These are phyloP conservation scores for Apiospora kogelbergensis DNA, from an alignment of 2,329 filamentous ascomycete genomes.

Conservation along the genomic window DNA sequence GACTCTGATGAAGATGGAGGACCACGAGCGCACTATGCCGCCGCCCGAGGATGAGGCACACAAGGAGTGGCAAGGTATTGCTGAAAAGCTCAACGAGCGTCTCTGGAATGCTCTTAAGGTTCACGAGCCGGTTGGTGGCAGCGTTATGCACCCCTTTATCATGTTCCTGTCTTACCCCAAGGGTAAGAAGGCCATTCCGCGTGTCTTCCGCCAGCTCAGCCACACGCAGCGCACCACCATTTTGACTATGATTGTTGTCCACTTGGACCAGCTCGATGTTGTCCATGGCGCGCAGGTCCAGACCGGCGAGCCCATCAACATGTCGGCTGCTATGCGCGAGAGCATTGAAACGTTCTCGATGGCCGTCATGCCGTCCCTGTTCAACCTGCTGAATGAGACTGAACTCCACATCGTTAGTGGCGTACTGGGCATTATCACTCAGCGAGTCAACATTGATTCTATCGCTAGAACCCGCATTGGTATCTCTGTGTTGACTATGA, in stretches of 20 bases:
- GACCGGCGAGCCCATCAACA: slow-evolving; percentile 65
- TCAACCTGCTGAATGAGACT: slow-evolving; percentile 88
- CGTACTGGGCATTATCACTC: slow-evolving; percentile 80
- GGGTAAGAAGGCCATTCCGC: slow-evolving; percentile 93
- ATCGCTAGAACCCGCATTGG: slow-evolving; percentile 87
- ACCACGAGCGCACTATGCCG: slow-evolving; percentile 82
- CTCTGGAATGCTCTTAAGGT: slow-evolving; percentile 89
- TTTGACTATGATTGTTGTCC: slow-evolving; percentile 91
- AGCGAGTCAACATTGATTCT: slow-evolving; percentile 78
- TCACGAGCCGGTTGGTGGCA: slow-evolving; percentile 82
- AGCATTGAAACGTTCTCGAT: slow-evolving; percentile 89
- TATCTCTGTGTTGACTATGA: slow-evolving; percentile 86
- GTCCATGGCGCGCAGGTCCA: slow-evolving; percentile 77
- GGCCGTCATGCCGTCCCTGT: slow-evolving; percentile 85
- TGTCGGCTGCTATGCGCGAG: slow-evolving; percentile 79
- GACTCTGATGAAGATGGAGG: slow-evolving; percentile 89
- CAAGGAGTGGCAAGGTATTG: slow-evolving; percentile 74
- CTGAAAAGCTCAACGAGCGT: slow-evolving; percentile 70
- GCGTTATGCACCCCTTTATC: slow-evolving; percentile 87
- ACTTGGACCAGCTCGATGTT: slow-evolving; percentile 89
- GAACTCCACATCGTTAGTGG: slow-evolving; percentile 89
- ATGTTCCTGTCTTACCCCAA: slow-evolving; percentile 92
- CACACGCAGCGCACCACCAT: slow-evolving; percentile 93
- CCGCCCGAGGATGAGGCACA: slow-evolving; percentile 65
- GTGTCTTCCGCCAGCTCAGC: slow-evolving; percentile 90